Conservation (phyloP, 1,284 basidiomycete species). For the Hymenochaete sp. region DNA sequence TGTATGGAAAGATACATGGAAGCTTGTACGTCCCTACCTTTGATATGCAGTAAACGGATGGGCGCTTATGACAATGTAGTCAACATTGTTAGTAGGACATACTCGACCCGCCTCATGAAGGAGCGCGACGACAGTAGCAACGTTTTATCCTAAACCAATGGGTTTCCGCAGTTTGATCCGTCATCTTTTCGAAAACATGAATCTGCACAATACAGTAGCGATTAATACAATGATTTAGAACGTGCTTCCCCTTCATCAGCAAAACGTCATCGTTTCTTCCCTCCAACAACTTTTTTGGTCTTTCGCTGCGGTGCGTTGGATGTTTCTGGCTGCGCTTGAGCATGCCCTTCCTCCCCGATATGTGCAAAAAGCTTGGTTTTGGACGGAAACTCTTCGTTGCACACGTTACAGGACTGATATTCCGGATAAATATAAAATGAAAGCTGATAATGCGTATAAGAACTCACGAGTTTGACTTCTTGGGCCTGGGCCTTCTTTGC, state of each 20-base stretch:
- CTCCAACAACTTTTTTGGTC: slow-evolving; percentile 9
- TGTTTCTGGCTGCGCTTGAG: slow-evolving; percentile 30
- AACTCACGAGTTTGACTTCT: slow-evolving; percentile 23
- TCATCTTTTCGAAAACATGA: no score
- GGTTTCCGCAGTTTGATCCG: neutral
- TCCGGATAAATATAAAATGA: neutral
- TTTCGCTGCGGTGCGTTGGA: neutral
- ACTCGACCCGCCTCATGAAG: slow-evolving; percentile 47
- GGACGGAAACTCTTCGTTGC: slow-evolving; percentile 55
- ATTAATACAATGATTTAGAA: no score
- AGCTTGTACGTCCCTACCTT: slow-evolving; percentile 52
- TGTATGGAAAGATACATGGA: slow-evolving; percentile 81
- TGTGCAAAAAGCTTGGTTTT: slow-evolving; percentile 77
- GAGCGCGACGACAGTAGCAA: slow-evolving; percentile 34
- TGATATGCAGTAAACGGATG: slow-evolving; percentile 9
- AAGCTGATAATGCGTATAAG: neutral
- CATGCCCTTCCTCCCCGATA: slow-evolving; percentile 69
- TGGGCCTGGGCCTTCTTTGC: slow-evolving; percentile 52
- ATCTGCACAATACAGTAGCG: no score
- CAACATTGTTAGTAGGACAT: slow-evolving; percentile 64
- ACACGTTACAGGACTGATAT: slow-evolving; percentile 62
- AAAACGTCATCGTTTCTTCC: slow-evolving; percentile 11
- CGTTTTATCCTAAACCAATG: neutral
- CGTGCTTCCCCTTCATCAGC: neutral
- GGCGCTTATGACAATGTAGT: slow-evolving; percentile 47